Evolutionary conservation across 2,329 filamentous ascomycete genomes (phyloP), one percentile per base, ranked within the genome.

Genomic region (Neophaeococcomyces aloes): DNA sequence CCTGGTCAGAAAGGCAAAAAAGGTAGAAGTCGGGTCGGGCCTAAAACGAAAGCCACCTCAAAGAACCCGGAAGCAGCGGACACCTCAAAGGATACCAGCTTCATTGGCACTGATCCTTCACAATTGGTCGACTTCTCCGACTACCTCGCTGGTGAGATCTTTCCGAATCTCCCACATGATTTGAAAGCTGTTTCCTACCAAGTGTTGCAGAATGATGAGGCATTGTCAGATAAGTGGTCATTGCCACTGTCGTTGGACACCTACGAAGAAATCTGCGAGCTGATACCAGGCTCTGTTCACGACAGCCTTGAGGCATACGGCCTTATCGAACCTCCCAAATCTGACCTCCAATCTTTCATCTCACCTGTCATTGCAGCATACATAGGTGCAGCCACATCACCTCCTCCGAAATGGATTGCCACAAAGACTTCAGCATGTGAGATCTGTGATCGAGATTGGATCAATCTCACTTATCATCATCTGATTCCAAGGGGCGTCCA

Each of bases 391-490:
- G 65, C 72, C 7, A 76, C 74, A 1, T 67, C 77, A 0, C 65
- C 81, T 0, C 84, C 85, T 0, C 81, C 82, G 0, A 68, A 77
- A 6, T 81, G 80, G 55, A 64, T 66, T 1, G 65, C 69, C 0
- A 82, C 80, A 1, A 72, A 75, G 18, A 63, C 67, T 0, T 59
- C 63, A 3, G 71, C 68, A 3, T 94, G 86, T 61, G 86, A 94
- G 65, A 74, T 93, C 18, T 93, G 86, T 60, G 74, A 69, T 1
- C 71, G 86, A 1, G 75, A 78, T 49, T 86, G 83, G 76, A 76
- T 91, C 17, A 76, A 78, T 7, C 63, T 91, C 48, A 84, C 81
- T 1, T 93, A 91, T 59, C 86, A 94, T 58, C 86, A 93, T 64
- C 67, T 94, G 33, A 87, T 94, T 42, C 86, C 86, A n/a, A 74